Evolutionary conservation across 2,329 filamentous ascomycete species (phyloP).

Genomic region (Zalaria obscura): DNA sequence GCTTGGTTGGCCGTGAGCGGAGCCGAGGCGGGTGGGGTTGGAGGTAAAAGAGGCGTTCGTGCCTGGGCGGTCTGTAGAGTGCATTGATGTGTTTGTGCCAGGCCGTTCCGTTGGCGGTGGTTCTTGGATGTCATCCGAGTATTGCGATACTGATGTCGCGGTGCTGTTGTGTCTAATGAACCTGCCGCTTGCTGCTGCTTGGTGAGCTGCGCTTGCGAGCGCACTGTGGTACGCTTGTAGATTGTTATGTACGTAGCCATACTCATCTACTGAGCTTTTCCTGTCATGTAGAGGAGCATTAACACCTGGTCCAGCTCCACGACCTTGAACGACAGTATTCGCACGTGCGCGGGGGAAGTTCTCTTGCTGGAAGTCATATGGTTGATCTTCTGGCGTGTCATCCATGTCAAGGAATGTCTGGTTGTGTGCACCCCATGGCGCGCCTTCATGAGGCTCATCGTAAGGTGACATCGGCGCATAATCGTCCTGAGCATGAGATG

Average conservation of each 20-base stretch:
- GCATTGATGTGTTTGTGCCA: constrained; percentile 7
- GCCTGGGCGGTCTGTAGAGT: constrained; percentile 13
- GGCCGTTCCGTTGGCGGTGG: constrained; percentile 9
- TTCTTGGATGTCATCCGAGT: constrained; percentile 13
- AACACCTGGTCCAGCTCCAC: neutral
- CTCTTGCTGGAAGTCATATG: neutral
- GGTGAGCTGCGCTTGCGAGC: constrained; percentile 65
- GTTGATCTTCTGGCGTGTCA: neutral
- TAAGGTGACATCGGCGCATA: neutral
- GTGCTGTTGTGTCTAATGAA: constrained; percentile 48
- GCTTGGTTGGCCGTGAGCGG: too few relatives aligned
- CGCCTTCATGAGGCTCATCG: neutral
- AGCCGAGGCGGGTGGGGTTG: too few relatives aligned
- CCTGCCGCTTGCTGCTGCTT: constrained; percentile 61
- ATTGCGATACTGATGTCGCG: constrained; percentile 15
- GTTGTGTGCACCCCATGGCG: neutral
- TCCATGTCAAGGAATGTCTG: neutral
- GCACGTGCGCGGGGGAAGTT: too few relatives aligned
- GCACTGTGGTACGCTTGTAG: constrained; percentile 69
- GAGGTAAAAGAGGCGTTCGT: neutral
- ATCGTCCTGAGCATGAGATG: neutral
- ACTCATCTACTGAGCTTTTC: neutral
- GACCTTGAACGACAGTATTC: neutral
- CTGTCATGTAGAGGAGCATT: neutral
- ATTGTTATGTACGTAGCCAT: constrained; percentile 30